These are phyloP conservation scores for Mallotus nudiflorus DNA, from an alignment of 345 rosid species.

Conservation along the genomic window DNA sequence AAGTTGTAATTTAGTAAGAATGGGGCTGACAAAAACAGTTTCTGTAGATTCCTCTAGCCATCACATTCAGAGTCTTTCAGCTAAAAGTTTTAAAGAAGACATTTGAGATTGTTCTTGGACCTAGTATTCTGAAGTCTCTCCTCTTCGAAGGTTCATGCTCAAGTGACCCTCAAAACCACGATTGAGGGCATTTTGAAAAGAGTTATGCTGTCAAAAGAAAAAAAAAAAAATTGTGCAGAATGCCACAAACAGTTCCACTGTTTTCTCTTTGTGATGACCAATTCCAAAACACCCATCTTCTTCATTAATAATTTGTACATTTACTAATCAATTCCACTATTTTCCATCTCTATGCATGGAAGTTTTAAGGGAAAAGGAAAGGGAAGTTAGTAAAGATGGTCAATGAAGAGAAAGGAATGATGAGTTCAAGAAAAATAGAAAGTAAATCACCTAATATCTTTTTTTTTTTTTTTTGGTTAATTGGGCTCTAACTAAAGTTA, in stretches of 20 bases:
- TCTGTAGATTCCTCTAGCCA: too few relatives aligned
- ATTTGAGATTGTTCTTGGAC: neutral
- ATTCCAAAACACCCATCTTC: neutral
- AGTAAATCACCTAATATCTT: too few relatives aligned
- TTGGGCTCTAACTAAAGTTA: too few relatives aligned
- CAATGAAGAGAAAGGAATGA: too few relatives aligned
- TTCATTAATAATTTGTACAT: neutral
- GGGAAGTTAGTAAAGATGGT: too few relatives aligned
- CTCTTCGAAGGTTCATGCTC: neutral
- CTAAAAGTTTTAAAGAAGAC: neutral
- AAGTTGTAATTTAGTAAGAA: neutral
- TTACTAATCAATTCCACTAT: neutral
- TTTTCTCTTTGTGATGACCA: neutral
- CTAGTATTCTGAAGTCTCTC: neutral
- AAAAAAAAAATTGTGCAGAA: neutral
- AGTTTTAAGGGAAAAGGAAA: too few relatives aligned
- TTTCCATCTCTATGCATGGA: neutral
- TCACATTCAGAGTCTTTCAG: neutral
- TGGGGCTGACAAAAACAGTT: neutral
- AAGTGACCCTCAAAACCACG: neutral
- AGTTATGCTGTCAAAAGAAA: too few relatives aligned
- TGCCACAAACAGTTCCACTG: neutral
- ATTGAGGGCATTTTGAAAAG: neutral
- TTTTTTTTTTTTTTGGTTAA: too few relatives aligned
- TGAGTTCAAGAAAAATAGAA: too few relatives aligned